These are phyloP conservation scores for Xylaria sp. DNA, from an alignment of 2,329 filamentous ascomycete genomes.

Conservation along the genomic window DNA sequence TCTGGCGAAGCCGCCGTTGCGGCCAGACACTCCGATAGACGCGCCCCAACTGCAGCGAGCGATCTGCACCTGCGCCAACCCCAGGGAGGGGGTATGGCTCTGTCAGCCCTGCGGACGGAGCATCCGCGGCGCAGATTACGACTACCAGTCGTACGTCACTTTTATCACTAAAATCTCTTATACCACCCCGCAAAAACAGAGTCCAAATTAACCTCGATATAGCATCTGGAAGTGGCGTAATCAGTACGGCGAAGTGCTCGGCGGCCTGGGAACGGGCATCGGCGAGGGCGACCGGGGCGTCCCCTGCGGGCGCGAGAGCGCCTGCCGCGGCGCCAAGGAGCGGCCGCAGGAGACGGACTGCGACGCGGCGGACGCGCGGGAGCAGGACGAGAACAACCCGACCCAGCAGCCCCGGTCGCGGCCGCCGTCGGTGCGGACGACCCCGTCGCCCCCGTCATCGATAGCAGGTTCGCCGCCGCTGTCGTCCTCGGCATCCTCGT, in stretches of 20 bases:
- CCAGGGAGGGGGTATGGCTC: conserved; percentile 69
- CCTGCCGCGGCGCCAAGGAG: conserved; percentile 75
- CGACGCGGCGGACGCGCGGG: conserved; percentile 73
- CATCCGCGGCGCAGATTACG: conserved; percentile 62
- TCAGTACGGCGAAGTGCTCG: conserved; percentile 79
- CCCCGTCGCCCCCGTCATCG: conserved; percentile 27
- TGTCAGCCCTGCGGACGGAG: conserved; percentile 81
- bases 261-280: conserved; percentile 81
- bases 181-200: neutral
- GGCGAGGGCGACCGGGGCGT: conserved; percentile 88
- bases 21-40: conserved; percentile 51
- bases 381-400: conserved; percentile 36
- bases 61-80: conserved; percentile 54
- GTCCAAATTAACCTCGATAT: conserved; percentile 3
- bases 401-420: conserved; percentile 21
- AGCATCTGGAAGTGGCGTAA: conserved; percentile 89
- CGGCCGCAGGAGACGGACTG: conserved; percentile 86
- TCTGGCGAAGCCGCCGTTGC: conserved; percentile 50
- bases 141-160: conserved; percentile 57
- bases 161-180: neutral
- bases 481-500: conserved; percentile 16
- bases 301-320: conserved; percentile 77
- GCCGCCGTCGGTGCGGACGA: conserved; percentile 20
- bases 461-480: conserved; percentile 19
- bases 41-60: conserved; percentile 59